Evolutionary conservation across 2,329 filamentous ascomycete species (phyloP), one percentile per base, ranked within the genome.

Genomic region (Aschersonia sp.): DNA sequence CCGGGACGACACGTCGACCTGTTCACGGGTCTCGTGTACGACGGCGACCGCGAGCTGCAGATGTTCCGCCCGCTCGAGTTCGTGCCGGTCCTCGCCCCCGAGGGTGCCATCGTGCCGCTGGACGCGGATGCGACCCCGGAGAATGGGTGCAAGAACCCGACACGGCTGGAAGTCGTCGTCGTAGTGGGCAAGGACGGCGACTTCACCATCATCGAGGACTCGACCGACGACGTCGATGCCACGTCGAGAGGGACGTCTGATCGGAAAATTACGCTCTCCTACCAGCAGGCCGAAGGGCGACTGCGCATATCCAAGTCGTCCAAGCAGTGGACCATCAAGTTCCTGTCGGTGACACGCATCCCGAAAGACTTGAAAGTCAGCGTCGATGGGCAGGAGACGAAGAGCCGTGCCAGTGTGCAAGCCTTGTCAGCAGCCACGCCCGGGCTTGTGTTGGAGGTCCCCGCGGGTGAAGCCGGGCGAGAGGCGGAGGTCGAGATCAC

Each of bases 1-100:
- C 68, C 68, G 1, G 63, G 67, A 4, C 67, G 70, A 1, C 73
- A 72, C 48, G 69, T 79, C 1, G 78, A 81, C 57, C 68, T 80
- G 46, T 76, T 79, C 57, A 73, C 69, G 0, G 75, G 75, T 4
- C 59, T 68, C 0, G 65, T 78, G 2, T 82, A 81, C 55, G 72
- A 78, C 51, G 76, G 75, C 2, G 68, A 73, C 50, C 67, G 76
- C 4, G 65, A 71, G 47, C 56, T 81, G 11, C 65, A 58, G 39
- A 57, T 81, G 47, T 70, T 73, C 53, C 68, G 78, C 8, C 56
- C 61, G 0, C 60, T 81, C 0, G 54, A 68, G 9, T 57, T 65
- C 14, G 67, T 71, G 32, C 78, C 79, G 0, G 71, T 79, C 7
- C 44, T 49, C 41, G 30, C 44, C 11, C 47, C 47, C 6, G 41